Base-by-base conservation (phyloP, 495 filamentous ascomycete species). In the Xylaria longipes region DNA sequence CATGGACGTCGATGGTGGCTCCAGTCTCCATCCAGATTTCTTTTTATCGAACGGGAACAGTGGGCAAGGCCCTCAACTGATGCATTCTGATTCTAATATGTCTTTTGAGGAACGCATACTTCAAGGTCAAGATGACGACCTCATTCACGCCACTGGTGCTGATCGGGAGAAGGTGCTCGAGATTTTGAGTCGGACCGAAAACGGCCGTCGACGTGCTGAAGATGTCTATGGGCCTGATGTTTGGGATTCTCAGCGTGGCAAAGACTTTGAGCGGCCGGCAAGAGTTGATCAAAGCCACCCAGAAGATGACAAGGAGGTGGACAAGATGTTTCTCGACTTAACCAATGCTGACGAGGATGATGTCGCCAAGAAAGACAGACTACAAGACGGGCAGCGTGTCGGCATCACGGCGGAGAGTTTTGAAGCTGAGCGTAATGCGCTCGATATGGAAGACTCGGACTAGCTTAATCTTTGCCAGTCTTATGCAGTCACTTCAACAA, bases 261-360 rank as follows among this genome's bases (percentile, higher is more conserved):
- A 74, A 48, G 70, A 39, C 60, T 80, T 77, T 56, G 12, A 69
- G 64, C 52, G 65, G 62, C 63, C 74, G 65, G 56, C 73, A 20
- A 75, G 74, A 22, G 74, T 77, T 41, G 70, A 70, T 17, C 74
- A 74, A n/a, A 71, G 29, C 33, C 73, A 79, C 2, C 81, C 81
- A 2, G 76, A 81, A 11, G 84, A 84, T 50, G 82, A 83, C n/a
- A 81, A 80, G 12, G 80, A 80, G 12, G 83, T 84, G 17, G 81
- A 85, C 66, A 83, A 81, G 75, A 87, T 89, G 83, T 89, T 87
- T 72, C 77, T 82, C 45, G 87, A 87, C 39, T 71, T 88, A 17
- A 85, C 84, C 0, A 84, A 87, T 64, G 77, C 84, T 25, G 85
- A 85, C 35, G 85, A 87, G 39, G 84, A 85, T n/a, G 84, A 84